These are phyloP conservation scores for Leishmania arabica DNA, from an alignment of 208 protist species.

Conservation along the genomic window DNA sequence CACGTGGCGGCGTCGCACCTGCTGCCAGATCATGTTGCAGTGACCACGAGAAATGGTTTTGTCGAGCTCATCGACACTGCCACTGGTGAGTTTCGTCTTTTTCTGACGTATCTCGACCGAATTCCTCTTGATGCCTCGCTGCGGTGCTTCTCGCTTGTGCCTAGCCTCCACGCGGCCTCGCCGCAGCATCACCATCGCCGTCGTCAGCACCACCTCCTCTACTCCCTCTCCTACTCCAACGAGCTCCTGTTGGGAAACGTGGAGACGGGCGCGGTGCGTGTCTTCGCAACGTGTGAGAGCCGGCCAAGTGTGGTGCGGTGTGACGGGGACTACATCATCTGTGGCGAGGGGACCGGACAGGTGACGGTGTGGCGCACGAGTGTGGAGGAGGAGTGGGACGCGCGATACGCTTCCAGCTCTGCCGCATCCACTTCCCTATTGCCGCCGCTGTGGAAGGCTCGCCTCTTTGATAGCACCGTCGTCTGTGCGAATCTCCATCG, in stretches of 20 bases:
- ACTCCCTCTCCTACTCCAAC: constrained; percentile 85
- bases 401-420: not conserved
- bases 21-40: constrained; percentile 55
- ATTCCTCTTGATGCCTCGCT: constrained; percentile 71
- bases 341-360: constrained; percentile 74
- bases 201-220: constrained; percentile 51
- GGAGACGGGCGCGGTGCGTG: constrained; percentile 42
- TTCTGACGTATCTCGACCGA: constrained; percentile 64
- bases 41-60: constrained; percentile 81
- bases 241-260: constrained; percentile 80
- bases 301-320: constrained; percentile 69
- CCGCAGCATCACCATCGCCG: not conserved
- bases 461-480: constrained; percentile 63
- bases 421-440: not conserved
- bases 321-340: constrained; percentile 76
- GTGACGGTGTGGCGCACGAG: constrained; percentile 67
- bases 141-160: constrained; percentile 80
- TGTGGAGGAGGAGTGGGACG: constrained; percentile 25
- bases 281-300: constrained; percentile 54
- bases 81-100: constrained; percentile 77
- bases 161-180: constrained; percentile 33
- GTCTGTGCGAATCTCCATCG: constrained; percentile 44
- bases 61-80: constrained; percentile 69
- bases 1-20: constrained; percentile 50
- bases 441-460: constrained; percentile 50